Evolutionary conservation across 2,329 filamentous ascomycete genomes (phyloP), one percentile per base, ranked within the genome.

Genomic region (Talaromyces pinophilus): DNA sequence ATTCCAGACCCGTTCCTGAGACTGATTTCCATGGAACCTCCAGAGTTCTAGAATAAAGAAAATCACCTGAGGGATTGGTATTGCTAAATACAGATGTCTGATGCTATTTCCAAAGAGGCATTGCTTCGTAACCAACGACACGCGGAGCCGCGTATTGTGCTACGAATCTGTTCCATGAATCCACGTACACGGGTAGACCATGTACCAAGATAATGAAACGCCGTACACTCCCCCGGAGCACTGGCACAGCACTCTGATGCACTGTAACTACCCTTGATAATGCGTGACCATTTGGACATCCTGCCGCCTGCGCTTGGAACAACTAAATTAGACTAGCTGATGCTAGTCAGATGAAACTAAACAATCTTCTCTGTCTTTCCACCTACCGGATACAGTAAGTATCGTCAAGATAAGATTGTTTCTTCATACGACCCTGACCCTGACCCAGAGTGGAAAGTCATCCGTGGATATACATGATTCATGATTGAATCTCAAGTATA

Each of bases 341-440:
- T 52, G 17, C 22, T 33, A 33, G 57, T 46, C 38, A n/a, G 57
- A 60, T 44, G 57, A 60, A 60, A 60, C 57, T 46, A 60, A 46
- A 42, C 57, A 46, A n/a, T 46, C 22, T 25, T 30, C 48, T 52
- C 25, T 8, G 22, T 44, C 13, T 5, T 44, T 7, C 35, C 28
- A 60, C 57, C 57, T 44, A 19, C 57, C 57, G 3, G 22, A 60
- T 44, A 60, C 28, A 46, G 57, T 60, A 60, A 33, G 57, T 60
- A 60, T 60, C 57, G 57, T 46, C 57, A 30, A 60, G 38, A 44
- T 60, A 44, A 46, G 13, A 19, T 46, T 44, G 15, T n/a, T 44
- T 22, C 11, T 59, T 33, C 28, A 30, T 30, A 60, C 57, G 38
- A 33, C 57, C 22, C 22, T 46, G 55, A 25, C 10, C 19, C n/a